Conservation (phyloP, 2,329 filamentous ascomycete genomes). For the Lachnellula subtilissima region DNA sequence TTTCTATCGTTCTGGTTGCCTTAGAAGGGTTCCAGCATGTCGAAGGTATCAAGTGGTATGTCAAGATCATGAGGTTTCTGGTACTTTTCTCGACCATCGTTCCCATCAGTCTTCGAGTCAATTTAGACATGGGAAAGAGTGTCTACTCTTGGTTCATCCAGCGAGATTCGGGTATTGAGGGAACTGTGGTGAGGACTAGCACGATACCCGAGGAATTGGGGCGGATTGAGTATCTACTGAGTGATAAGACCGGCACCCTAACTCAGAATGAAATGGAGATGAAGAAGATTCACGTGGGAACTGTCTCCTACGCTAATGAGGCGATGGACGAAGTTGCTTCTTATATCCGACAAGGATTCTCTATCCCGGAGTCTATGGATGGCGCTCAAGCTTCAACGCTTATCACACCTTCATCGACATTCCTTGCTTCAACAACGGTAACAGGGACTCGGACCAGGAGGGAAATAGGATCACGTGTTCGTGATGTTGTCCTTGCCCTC, state of each 20-base stretch:
- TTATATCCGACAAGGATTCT: slow-evolving; percentile 82
- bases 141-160: slow-evolving; percentile 97
- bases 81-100: slow-evolving; percentile 99
- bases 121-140: slow-evolving; percentile 94
- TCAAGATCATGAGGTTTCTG: slow-evolving; percentile 96
- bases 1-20: slow-evolving; percentile 85
- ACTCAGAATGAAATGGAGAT: slow-evolving; percentile 99
- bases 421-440: slow-evolving; percentile 51
- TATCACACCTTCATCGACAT: slow-evolving; percentile 71
- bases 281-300: slow-evolving; percentile 97
- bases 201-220: slow-evolving; percentile 97
- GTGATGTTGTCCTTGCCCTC: slow-evolving; percentile 86
- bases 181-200: slow-evolving; percentile 89
- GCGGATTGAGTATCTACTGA: slow-evolving; percentile 90
- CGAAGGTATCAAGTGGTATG: slow-evolving; percentile 73
- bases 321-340: slow-evolving; percentile 95
- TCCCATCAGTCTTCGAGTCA: slow-evolving; percentile 92
- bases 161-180: slow-evolving; percentile 80
- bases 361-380: slow-evolving; percentile 44
- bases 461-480: slow-evolving; percentile 89
- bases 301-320: slow-evolving; percentile 95
- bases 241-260: slow-evolving; percentile 96
- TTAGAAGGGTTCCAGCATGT: slow-evolving; percentile 73
- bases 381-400: slow-evolving; percentile 46
- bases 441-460: slow-evolving; percentile 76